phyloP scores from a whole-genome alignment of 1,284 basidiomycete species.

The Fistulina hepatica region DNA sequence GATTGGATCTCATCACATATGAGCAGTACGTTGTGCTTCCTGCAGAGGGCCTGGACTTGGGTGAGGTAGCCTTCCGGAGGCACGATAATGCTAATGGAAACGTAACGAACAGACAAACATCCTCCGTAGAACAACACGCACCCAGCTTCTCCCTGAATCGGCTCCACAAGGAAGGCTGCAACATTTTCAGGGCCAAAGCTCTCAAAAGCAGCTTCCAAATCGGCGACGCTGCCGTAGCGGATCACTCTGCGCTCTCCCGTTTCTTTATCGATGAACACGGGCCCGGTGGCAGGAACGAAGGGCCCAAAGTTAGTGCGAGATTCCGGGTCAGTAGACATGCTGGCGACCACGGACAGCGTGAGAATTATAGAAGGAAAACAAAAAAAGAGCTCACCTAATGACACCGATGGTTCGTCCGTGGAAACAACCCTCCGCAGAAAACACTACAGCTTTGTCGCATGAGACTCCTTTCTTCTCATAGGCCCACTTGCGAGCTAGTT shows the following conservation, averaged over 20 bases:
- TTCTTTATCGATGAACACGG: slow-evolving; percentile 47
- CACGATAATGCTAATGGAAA: slow-evolving; percentile 65
- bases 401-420: slow-evolving; percentile 91
- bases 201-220: slow-evolving; percentile 46
- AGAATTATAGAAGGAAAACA: slow-evolving; percentile 12
- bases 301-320: slow-evolving; percentile 85
- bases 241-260: slow-evolving; percentile 45
- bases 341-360: slow-evolving; percentile 21
- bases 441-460: slow-evolving; percentile 79
- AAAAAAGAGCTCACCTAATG: slow-evolving; percentile 45
- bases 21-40: slow-evolving; percentile 86
- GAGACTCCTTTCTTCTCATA: slow-evolving; percentile 81
- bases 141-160: slow-evolving; percentile 98
- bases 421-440: slow-evolving; percentile 88
- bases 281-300: slow-evolving; percentile 80
- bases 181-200: slow-evolving; percentile 72
- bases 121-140: slow-evolving; percentile 31
- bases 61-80: slow-evolving; percentile 85
- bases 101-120: background rate
- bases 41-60: slow-evolving; percentile 74
- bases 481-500: slow-evolving; percentile 88
- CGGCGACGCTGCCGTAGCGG: slow-evolving; percentile 74
- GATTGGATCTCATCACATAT: slow-evolving; percentile 99
- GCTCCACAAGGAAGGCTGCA: slow-evolving; percentile 93
- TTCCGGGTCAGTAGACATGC: slow-evolving; percentile 95